Evolutionary conservation across 2,329 filamentous ascomycete genomes (phyloP), one percentile per base, ranked within the genome.

Genomic region (Escovopsis sp.): DNA sequence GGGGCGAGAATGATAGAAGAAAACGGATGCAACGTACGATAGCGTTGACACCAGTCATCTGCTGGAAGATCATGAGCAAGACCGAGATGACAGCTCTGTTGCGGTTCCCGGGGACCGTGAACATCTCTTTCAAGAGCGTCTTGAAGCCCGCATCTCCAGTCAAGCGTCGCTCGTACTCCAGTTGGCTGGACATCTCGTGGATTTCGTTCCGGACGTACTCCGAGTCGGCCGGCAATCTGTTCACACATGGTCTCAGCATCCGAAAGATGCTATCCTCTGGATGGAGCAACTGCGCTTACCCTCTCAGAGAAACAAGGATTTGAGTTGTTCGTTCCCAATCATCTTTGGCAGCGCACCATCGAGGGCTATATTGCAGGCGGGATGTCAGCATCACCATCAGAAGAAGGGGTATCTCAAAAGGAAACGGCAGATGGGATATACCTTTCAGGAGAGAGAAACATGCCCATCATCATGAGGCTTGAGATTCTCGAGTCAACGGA

Each of bases 331-430:
- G 65, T 46, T 84, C 79, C 77, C 77, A 82, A 48, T 77, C 69
- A 51, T 82, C 78, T 51, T 75, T 69, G 49, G 76, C 74, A 23
- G 79, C 80, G 23, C 80, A 70, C 72, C 75, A 84, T 49, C 80
- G 70, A 12, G 80, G 79, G 6, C 75, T 80, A 3, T 3, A 30
- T 8, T 7, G 28, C 28, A 8, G 28, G 11, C 28, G 11, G 8
- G 11, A 30, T 30, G 28, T 30, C 28, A 30, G 28, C 11, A 46
- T 12, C 70, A 66, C 4, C 11, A 15, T 10, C 32, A 53, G 36
- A 54, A 47, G 3, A 11, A 11, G 33, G 6, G 12, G 40, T 41
- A 33, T 32, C 32, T 28, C 23, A n/a, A 33, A 15, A 15, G 19
- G 33, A 26, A 4, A 12, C 8, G 28, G 23, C 26, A 9, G 12